Evolutionary conservation across 2,329 filamentous ascomycete species (phyloP).

Genomic region (Colletotrichum camelliae): DNA sequence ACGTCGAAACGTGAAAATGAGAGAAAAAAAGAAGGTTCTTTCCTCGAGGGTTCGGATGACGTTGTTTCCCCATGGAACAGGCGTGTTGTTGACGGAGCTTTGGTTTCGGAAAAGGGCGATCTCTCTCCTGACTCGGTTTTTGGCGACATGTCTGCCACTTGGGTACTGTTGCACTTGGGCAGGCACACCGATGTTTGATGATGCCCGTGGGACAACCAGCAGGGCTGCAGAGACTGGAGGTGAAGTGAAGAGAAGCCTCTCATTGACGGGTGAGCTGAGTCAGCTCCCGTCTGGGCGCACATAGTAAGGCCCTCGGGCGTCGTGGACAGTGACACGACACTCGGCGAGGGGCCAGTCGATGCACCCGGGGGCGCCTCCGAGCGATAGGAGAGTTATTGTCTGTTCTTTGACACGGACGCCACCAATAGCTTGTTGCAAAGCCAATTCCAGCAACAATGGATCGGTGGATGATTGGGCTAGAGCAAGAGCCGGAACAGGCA

Average conservation of each 20-base stretch:
- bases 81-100: not conserved
- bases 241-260: not conserved
- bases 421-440: not conserved
- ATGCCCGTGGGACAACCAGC: not conserved
- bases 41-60: constrained; percentile 7
- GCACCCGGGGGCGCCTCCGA: not conserved
- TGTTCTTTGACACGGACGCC: not conserved
- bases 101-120: not conserved
- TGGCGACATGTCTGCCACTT: not conserved
- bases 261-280: not conserved
- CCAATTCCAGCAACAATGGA: not conserved
- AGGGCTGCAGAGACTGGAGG: not conserved
- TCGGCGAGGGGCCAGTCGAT: not conserved
- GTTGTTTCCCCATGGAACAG: constrained; percentile 2
- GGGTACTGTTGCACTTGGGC: not conserved
- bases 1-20: not conserved
- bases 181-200: not conserved
- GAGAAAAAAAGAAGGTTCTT: not conserved
- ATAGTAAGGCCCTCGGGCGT: not conserved
- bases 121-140: not conserved
- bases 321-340: not conserved
- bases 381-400: not conserved
- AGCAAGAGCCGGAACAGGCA: not conserved
- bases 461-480: not conserved
- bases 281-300: not conserved